phyloP scores from a whole-genome alignment of 2,329 filamentous ascomycete species.

The Helminthosporium solani region DNA sequence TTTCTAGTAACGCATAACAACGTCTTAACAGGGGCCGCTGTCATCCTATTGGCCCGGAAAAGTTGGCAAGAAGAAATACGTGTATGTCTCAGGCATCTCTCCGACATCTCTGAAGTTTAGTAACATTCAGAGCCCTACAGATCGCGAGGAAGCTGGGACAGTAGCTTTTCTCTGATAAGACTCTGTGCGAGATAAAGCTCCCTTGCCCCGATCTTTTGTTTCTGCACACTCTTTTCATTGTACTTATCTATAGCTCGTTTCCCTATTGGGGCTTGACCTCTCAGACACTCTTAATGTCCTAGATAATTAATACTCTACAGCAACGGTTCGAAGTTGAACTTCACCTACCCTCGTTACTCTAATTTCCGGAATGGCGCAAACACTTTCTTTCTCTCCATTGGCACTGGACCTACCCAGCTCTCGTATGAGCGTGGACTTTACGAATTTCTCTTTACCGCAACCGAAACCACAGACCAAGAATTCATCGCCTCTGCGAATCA shows the following conservation, averaged over 20 bases:
- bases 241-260: slow-evolving; percentile 1
- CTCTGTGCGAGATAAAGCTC: slow-evolving; percentile 1
- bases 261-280: slow-evolving; percentile 17
- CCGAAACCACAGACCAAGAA: slow-evolving; percentile 7
- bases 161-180: slow-evolving; percentile 3
- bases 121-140: slow-evolving; percentile 1
- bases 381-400: slow-evolving; percentile 16
- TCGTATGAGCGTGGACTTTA: slow-evolving; percentile 26
- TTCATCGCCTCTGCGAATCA: slow-evolving; percentile 5
- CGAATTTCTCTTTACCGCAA: slow-evolving; percentile 12
- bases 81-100: slow-evolving; percentile 10
- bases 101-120: slow-evolving; percentile 3
- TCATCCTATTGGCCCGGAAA: slow-evolving; percentile 3
- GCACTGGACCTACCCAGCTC: slow-evolving; percentile 24
- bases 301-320: slow-evolving; percentile 5
- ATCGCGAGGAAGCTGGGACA: slow-evolving; percentile 3
- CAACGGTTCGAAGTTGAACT: slow-evolving; percentile 11
- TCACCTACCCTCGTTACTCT: slow-evolving; percentile 4
- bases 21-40: neutral
- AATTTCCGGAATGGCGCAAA: slow-evolving; percentile 18
- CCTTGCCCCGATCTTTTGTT: slow-evolving; percentile 1
- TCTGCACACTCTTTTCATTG: slow-evolving; percentile 9
- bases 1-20: slow-evolving; percentile 5
- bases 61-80: slow-evolving; percentile 6
- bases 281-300: slow-evolving; percentile 12